Percentiles rank a stretch among this genome's conserved stretches.
phyloP scores from a whole-genome alignment of 2,329 filamentous ascomycete species.

The Claviceps fusiformis region DNA sequence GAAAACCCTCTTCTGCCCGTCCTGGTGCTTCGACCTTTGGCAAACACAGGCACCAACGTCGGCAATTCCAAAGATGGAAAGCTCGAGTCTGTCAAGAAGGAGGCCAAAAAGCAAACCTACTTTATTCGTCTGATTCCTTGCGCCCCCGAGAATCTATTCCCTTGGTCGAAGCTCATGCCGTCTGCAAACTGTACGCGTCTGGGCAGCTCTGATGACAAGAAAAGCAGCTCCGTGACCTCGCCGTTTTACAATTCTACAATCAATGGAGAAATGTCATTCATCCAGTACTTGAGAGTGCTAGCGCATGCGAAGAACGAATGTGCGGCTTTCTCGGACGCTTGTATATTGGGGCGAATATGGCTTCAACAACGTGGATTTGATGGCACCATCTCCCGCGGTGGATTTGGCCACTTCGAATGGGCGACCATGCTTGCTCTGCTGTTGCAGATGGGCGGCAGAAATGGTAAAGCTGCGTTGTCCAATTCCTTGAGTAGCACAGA shows the following conservation, averaged over 20 bases:
- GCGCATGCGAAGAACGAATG: slow-evolving; percentile 57
- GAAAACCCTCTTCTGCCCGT: slow-evolving; percentile 69
- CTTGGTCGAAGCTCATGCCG: slow-evolving; percentile 55
- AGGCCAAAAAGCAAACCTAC: slow-evolving; percentile 23
- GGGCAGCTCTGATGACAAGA: slow-evolving; percentile 29
- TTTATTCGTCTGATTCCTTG: slow-evolving; percentile 67
- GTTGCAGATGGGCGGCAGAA: slow-evolving; percentile 61
- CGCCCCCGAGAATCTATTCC: slow-evolving; percentile 55
- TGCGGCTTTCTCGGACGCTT: slow-evolving; percentile 66
- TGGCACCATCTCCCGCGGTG: slow-evolving; percentile 55
- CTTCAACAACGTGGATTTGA: slow-evolving; percentile 74
- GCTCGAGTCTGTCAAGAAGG: slow-evolving; percentile 12
- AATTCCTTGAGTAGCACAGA: slow-evolving; percentile 79
- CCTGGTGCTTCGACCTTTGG: slow-evolving; percentile 29
- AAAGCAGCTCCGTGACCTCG: slow-evolving; percentile 37
- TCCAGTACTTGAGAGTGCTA: slow-evolving; percentile 62
- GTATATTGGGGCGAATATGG: slow-evolving; percentile 77
- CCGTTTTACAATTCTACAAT: slow-evolving; percentile 84
- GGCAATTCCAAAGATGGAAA: slow-evolving; percentile 7
- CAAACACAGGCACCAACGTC: slow-evolving; percentile 8
- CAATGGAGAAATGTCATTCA: slow-evolving; percentile 61
- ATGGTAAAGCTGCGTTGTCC: slow-evolving; percentile 59
- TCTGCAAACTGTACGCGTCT: slow-evolving; percentile 56
- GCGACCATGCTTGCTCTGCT: slow-evolving; percentile 65
- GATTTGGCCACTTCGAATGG: slow-evolving; percentile 93